Conservation (phyloP, 1,284 basidiomycete genomes). For the Trametes hirsuta region DNA sequence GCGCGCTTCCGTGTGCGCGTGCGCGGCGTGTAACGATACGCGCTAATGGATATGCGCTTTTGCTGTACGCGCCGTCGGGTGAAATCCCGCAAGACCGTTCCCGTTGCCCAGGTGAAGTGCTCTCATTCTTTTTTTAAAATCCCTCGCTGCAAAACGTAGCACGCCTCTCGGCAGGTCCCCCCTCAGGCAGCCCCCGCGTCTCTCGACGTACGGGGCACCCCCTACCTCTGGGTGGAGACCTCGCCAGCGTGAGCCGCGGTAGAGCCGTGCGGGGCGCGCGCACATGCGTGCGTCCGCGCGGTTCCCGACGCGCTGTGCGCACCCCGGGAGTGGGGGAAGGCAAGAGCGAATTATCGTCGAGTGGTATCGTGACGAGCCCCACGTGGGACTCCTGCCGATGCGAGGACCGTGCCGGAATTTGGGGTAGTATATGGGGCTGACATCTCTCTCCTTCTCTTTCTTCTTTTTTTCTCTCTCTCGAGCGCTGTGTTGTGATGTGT, state of each 20-base stretch:
- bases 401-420: conserved; percentile 65
- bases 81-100: too few relatives aligned
- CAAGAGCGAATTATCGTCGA: conserved; percentile 25
- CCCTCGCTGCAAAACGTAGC: background rate
- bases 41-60: conserved; percentile 1
- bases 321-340: conserved; percentile 13
- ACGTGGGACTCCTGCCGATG: conserved; percentile 75
- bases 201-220: background rate
- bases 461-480: background rate
- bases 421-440: conserved; percentile 78
- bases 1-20: conserved; percentile 1
- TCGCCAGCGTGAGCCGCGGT: conserved; percentile 17
- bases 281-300: conserved; percentile 20
- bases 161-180: conserved; percentile 21
- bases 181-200: conserved; percentile 18
- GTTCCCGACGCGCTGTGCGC: conserved; percentile 20
- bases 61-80: background rate
- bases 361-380: conserved; percentile 50
- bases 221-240: conserved; percentile 19
- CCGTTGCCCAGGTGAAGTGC: too few relatives aligned
- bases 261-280: conserved; percentile 26
- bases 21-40: conserved; percentile 23
- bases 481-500: too few relatives aligned
- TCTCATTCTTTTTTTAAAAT: background rate
- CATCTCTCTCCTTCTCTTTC: conserved; percentile 36